Evolutionary conservation across 2,329 filamentous ascomycete species (phyloP), one percentile per base, ranked within the genome.

Genomic region (Colletotrichum ledebouriae): DNA sequence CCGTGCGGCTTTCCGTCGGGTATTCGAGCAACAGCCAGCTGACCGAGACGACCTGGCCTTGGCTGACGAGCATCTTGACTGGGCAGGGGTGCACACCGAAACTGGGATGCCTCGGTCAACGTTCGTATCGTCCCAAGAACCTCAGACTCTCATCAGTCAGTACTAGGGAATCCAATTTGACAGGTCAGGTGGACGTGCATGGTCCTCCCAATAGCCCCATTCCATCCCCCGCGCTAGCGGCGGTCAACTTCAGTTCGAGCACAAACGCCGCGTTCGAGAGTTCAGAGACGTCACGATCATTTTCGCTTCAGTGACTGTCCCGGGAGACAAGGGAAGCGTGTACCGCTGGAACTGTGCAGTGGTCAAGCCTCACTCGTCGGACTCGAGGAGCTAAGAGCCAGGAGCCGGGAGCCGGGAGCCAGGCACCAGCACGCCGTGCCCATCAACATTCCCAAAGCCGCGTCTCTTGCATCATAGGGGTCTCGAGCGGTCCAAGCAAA

Each of bases 41-140:
- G 46, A 56, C 41, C 46, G 47, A 56, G 33, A 42, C 25, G 46
- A 29, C 64, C 46, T 47, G 33, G 60, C 41, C 53, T 55, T 55
- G 39, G 53, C 9, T 47, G 39, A 49, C 53, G 46, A 47, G 44
- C 46, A 34, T 20, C 53, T 58, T 53, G 33, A n/a, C 47, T 39
- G 42, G 29, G 37, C 55, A 59, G 60, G 55, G 55, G 29, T 68
- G 47, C 55, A 68, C 46, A 68, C 65, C 65, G 65, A 68, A 25
- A 41, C 53, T 15, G 42, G 65, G 46, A 44, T 68, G 52, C 52
- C 60, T 68, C 33, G 41, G 53, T 63, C 33, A 22, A 39, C 7
- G 17, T 29, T 53, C 33, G 46, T 34, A 37, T 59, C 55, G n/a
- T 55, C 60, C 58, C 46, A 53, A 39, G 52, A 44, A 37, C 22